These are phyloP conservation scores for Penicillium ochrochloron DNA, from an alignment of 495 filamentous ascomycete species.

Conservation along the genomic window DNA sequence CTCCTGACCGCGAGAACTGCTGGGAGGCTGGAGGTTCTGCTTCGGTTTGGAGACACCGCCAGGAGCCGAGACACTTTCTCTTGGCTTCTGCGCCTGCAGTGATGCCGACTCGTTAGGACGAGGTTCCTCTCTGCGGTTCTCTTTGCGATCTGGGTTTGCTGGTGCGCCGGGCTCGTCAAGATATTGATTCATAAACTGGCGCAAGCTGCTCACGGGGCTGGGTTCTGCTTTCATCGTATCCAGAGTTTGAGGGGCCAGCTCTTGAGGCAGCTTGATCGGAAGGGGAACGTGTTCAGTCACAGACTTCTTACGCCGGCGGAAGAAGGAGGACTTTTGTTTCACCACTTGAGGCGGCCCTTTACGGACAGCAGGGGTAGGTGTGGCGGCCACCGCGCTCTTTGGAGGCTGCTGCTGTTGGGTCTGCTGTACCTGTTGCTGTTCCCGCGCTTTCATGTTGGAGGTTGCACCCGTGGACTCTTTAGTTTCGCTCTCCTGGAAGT, in stretches of 20 bases:
- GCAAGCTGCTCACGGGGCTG: slow-evolving; percentile 87
- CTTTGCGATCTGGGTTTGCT: slow-evolving; percentile 28
- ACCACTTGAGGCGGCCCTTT: slow-evolving; percentile 60
- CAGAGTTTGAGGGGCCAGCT: slow-evolving; percentile 32
- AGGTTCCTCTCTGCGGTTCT: slow-evolving; percentile 27
- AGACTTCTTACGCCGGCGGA: slow-evolving; percentile 90
- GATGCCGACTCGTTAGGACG: slow-evolving; percentile 25
- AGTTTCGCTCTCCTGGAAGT: slow-evolving; percentile 35
- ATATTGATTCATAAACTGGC: slow-evolving; percentile 90
- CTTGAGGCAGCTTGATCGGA: slow-evolving; percentile 51
- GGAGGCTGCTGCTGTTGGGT: slow-evolving; percentile 26
- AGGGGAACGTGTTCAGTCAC: slow-evolving; percentile 58
- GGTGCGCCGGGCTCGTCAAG: slow-evolving; percentile 45
- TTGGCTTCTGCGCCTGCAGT: slow-evolving; percentile 31
- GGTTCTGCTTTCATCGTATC: slow-evolving; percentile 48
- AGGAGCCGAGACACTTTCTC: slow-evolving; percentile 32
- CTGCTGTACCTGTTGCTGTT: slow-evolving; percentile 9
- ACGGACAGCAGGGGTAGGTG: slow-evolving; percentile 44
- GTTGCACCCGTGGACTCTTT: slow-evolving; percentile 31
- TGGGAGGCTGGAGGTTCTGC: slow-evolving; percentile 36
- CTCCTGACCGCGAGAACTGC: slow-evolving; percentile 38
- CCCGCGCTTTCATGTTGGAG: slow-evolving; percentile 28
- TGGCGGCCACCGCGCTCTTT: slow-evolving; percentile 30
- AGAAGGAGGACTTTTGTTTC: slow-evolving; percentile 93
- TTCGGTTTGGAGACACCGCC: slow-evolving; percentile 28